Base-by-base conservation (phyloP, 768 basidiomycete genomes). In the Panus rudis region DNA sequence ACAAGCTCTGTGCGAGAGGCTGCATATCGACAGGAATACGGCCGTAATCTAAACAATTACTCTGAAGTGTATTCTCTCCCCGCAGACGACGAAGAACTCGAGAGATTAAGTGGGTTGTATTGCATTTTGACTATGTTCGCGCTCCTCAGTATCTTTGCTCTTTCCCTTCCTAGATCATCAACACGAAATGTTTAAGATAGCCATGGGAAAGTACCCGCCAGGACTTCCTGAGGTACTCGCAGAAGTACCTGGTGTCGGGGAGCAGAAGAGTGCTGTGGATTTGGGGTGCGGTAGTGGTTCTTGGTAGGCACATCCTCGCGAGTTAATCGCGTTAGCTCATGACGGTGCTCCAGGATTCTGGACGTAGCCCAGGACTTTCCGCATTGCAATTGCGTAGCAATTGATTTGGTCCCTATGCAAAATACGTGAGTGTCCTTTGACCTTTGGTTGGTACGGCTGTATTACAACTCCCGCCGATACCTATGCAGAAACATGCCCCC, bases 401-500 rank as follows among this genome's bases (percentile, higher is more conserved):
- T 89, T 23, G 86, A 90, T 62, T 68, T 89, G 21, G 78, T 86
- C 48, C 86, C 86, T 42, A 83, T 88, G 82, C 80, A 85, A 62
- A 72, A 74, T 41, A 43, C 68, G 85, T 82, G 63, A 61, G 83
- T 63, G 16, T 42, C 24, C 33, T 30, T 27, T 13, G 43, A 42
- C 23, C 38, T 41, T 40, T 24, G 37, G 43, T 32, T 25, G 37
- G 42, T 34, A n/a, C n/a, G n/a, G n/a, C n/a, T n/a, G 46, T 41
- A 24, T 46, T 16, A 32, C 14, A 39, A 42, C 43, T 45, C 33
- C 39, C 33, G 47, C 44, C 28, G 34, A 46, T 8, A 28, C n/a
- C 38, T 8, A 42, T 46, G 30, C 51, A 84, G 83, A 35, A 57
- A 68, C 25, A 79, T 87, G 75, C 85, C 84, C 27, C 65, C 65